Percentiles rank a stretch among this genome's conserved stretches.
Conservation (phyloP, 768 basidiomycete species). For the Lyophyllum decastes region DNA sequence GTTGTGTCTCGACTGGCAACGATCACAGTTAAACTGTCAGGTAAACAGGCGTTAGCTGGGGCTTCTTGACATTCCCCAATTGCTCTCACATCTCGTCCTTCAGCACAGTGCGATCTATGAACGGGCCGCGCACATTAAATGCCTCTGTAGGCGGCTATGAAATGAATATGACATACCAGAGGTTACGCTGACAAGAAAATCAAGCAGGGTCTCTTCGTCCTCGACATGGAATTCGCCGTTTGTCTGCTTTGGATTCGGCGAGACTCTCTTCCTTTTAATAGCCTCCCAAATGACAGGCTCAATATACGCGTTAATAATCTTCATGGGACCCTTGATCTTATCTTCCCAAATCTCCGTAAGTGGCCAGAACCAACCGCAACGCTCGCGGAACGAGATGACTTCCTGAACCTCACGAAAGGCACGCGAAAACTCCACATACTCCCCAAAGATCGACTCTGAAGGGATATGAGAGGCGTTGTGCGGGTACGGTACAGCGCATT, state of each 20-base stretch:
- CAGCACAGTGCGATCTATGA: slow-evolving; percentile 42
- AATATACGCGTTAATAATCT: slow-evolving; percentile 51
- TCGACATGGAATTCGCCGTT: slow-evolving; percentile 26
- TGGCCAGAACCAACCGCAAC: slow-evolving; percentile 54
- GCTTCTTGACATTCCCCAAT: neutral
- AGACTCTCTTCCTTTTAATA: slow-evolving; percentile 38
- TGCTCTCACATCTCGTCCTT: slow-evolving; percentile 45
- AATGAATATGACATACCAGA: slow-evolving; percentile 30
- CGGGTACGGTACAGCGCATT: slow-evolving; percentile 53
- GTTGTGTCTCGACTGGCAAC: slow-evolving; percentile 51
- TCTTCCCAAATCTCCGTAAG: slow-evolving; percentile 51
- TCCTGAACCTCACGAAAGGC: slow-evolving; percentile 54
- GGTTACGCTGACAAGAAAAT: slow-evolving; percentile 55
- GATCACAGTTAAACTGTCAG: slow-evolving; percentile 43
- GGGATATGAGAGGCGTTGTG: slow-evolving; percentile 34
- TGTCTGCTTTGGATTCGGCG: slow-evolving; percentile 22
- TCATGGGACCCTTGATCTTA: slow-evolving; percentile 47
- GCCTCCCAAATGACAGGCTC: slow-evolving; percentile 56
- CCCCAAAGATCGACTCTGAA: slow-evolving; percentile 19
- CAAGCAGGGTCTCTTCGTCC: slow-evolving; percentile 53
- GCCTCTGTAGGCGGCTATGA: neutral
- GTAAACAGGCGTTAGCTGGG: neutral
- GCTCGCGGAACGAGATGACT: slow-evolving; percentile 40
- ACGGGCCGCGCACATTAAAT: neutral
- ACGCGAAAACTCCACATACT: slow-evolving; percentile 38